A percentile compares a stretch with the other conserved stretches of the same genome.
Evolutionary conservation across 140 eudicot species (phyloP).

Genomic region (Erigeron philadelphicus): DNA sequence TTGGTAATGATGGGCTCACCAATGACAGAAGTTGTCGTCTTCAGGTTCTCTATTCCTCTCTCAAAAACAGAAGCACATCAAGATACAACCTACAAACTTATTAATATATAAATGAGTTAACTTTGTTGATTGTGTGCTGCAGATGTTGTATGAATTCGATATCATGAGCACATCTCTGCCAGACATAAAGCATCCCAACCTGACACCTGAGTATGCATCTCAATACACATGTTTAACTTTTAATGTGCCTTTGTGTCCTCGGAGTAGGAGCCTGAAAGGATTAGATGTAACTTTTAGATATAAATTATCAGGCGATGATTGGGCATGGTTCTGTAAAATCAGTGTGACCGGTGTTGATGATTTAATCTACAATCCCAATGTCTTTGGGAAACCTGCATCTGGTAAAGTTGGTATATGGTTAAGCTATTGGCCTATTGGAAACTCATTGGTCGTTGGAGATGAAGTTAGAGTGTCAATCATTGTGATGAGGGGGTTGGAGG

Average conservation of each 20-base stretch:
- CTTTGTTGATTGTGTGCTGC: neutral
- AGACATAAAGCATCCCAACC: slow-evolving; percentile 18
- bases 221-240: slow-evolving; percentile 14
- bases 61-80: neutral
- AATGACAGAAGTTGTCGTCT: slow-evolving; percentile 19
- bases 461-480: slow-evolving; percentile 1
- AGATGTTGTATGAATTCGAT: slow-evolving; percentile 33
- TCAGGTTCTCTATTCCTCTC: slow-evolving; percentile 24
- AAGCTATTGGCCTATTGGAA: slow-evolving; percentile 14
- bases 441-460: neutral
- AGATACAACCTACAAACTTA: neutral
- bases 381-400: slow-evolving; percentile 18
- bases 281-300: slow-evolving; percentile 24
- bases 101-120: slow-evolving; percentile 8
- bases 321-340: slow-evolving; percentile 25
- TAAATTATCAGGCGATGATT: neutral
- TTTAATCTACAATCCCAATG: slow-evolving; percentile 11
- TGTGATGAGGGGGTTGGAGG: neutral
- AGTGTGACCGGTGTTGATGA: neutral
- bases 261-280: slow-evolving; percentile 20
- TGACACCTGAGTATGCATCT: slow-evolving; percentile 13
- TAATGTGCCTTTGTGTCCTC: slow-evolving; percentile 12
- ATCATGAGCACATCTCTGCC: slow-evolving; percentile 30
- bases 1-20: slow-evolving; percentile 29
- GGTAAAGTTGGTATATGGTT: slow-evolving; percentile 19